Base-by-base conservation (phyloP, 75 land plant species). In the Cunninghamia lanceolata region DNA sequence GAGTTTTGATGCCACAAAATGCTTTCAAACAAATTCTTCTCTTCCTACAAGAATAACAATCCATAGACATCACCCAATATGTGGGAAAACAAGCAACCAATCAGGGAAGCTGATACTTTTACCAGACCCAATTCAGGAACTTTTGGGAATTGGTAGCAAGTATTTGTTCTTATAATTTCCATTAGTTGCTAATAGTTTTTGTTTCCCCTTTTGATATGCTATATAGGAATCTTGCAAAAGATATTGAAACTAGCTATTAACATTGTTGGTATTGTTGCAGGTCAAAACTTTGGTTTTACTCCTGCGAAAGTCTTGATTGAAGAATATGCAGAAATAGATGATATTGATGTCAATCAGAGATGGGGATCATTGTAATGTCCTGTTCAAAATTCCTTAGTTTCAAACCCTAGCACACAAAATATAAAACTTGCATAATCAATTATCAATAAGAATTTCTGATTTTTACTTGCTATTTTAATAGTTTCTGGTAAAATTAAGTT, bases 311-410 rank as follows among this genome's bases (percentile, higher is more conserved):
- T 94, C 40, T 42, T 92, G 13, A 92, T 87, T 19, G 84, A 85
- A 71, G 92, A 91, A 21, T 88, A 89, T 81, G 95, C 94, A 30
- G 92, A 91, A 42, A 89, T 94, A 76, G 95, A 96, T 82, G 93
- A 92, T 54, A 82, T 91, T 39, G 86, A 84, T 47, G 84, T 94
- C 10, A n/a, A 89, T 96, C 30, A 91, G 95, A 90, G 96, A 94
- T 82, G 94, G 93, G 28, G 97, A 96, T 86, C 91, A 92, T 43
- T 43, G 46, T 43, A 43, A 43, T 43, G 46, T 4, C 46, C 46
- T 9, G 4, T 43, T 43, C 6, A 43, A 0, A 43, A 4, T 43
- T 43, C 46, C 6, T 43, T 43, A 43, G 46, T 43, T 43, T 43
- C 46, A 43, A 43, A 43, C 6, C 46, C 46, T 43, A 43, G 46